Base-by-base conservation (phyloP, 495 filamentous ascomycete genomes). In the Lentithecium fluviatile region DNA sequence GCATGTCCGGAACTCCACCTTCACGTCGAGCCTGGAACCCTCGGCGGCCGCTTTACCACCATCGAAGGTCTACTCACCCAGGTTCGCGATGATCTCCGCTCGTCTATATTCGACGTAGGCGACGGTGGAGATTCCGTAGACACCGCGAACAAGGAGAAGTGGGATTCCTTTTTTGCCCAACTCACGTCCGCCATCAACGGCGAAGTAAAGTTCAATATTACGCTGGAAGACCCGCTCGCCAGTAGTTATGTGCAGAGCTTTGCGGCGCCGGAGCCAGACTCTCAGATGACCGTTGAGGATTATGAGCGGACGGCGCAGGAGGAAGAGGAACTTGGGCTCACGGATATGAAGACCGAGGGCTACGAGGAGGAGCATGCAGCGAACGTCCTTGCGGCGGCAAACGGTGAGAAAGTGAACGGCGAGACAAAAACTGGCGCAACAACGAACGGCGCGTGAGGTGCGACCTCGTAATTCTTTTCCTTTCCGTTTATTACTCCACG, bases 31-130 rank as follows among this genome's bases (percentile, higher is more conserved):
- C 89, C 92, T 0, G 94, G 94, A 42, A 97, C 93, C 0, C 82
- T 97, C 4, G 94, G 94, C 61, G 93, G 93, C n/a, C 85, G 92
- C 40, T 98, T 98, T 78, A 97, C 94, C 10, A 98, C 95, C 5
- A 83, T 97, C 19, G 95, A 97, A 74, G 94, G 94, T 61, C 82
- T 97, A 20, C 79, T 97, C n/a, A 92, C 89, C 0, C 91, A 97
- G 72, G 85, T 98, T 53, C 84, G 91, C 38, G 87, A 96, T 70
- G 92, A 97, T 70, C 79, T 97, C 40, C 84, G 84, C 67, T 83
- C 80, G 38, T 87, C 91, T 56, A 92, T 97, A 66, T 98, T 92
- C 75, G 85, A 95, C 66, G 77, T 84, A 15, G 84, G 77, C 29
- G 76, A 79, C 21, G 70, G 73, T 1, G 88, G 89, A 34, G 94